A percentile compares a stretch with the other conserved stretches of the same genome.
Conservation (phyloP, 441 rosid species). For the Daphne laureola region DNA sequence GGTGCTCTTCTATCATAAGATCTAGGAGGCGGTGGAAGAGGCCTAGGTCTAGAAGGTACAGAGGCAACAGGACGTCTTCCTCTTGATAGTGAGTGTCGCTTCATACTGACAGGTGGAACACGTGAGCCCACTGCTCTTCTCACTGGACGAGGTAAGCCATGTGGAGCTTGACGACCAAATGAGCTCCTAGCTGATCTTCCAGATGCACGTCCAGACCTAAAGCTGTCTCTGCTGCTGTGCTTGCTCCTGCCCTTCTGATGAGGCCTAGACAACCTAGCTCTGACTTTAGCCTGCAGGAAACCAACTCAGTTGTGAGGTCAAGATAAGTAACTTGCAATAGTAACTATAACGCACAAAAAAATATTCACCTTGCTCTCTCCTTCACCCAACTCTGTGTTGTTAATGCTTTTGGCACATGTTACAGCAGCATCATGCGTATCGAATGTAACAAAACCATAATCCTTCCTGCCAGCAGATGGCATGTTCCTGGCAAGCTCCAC, state of each 20-base stretch:
- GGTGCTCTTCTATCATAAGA: constrained; percentile 84
- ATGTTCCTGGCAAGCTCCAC: constrained; percentile 94
- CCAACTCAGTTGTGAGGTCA: not conserved
- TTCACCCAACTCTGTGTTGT: constrained; percentile 82
- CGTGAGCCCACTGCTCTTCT: constrained; percentile 54
- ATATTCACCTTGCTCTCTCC: constrained; percentile 66
- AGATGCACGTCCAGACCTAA: constrained; percentile 52
- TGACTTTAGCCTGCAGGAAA: constrained; percentile 71
- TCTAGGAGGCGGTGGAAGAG: constrained; percentile 56
- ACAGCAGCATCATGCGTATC: constrained; percentile 92
- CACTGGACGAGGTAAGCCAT: constrained; percentile 31
- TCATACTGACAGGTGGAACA: constrained; percentile 44
- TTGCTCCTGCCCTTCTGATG: constrained; percentile 79
- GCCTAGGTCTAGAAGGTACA: constrained; percentile 52
- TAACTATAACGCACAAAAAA: constrained; percentile 5
- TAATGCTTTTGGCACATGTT: constrained; percentile 80
- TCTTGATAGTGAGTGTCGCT: constrained; percentile 50
- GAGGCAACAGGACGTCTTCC: constrained; percentile 70
- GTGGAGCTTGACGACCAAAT: constrained; percentile 55
- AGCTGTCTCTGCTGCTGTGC: constrained; percentile 45
- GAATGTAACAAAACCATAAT: constrained; percentile 94
- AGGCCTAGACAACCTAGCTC: constrained; percentile 93
- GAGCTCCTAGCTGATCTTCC: constrained; percentile 61
- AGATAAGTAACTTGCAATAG: not conserved
- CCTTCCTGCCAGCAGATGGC: constrained; percentile 97